A percentile compares a stretch with the other conserved stretches of the same genome.
Conservation (phyloP, 1,284 basidiomycete species). For the Athelia psychrophila region DNA sequence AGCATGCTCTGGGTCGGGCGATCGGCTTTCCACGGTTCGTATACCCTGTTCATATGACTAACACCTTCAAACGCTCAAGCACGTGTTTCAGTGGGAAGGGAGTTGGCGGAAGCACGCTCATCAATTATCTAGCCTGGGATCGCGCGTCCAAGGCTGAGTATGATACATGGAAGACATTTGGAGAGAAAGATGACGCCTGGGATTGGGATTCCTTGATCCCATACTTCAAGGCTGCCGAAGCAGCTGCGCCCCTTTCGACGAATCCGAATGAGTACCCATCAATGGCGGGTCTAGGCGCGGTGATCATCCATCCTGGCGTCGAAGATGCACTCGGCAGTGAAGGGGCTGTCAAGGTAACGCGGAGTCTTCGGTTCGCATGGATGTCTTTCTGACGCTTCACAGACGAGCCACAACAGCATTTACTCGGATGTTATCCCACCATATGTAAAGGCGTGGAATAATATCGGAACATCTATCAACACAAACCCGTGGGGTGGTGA, state of each 20-base stretch:
- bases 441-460: not conserved
- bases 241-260: not conserved
- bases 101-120: conserved; percentile 36
- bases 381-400: not conserved
- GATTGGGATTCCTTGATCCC: conserved; percentile 35
- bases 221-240: conserved; percentile 8
- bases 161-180: conserved; percentile 31
- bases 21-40: not conserved
- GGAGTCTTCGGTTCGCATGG: not conserved
- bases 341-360: not conserved
- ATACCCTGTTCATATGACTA: too few species aligned
- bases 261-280: not conserved
- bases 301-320: not conserved
- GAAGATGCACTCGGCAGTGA: not conserved
- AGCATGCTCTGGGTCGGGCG: not conserved
- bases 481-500: not conserved
- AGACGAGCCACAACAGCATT: not conserved
- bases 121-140: conserved; percentile 30
- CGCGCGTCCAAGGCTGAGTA: conserved; percentile 19
- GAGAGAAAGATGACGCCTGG: conserved; percentile 26
- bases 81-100: conserved; percentile 38
- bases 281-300: not conserved
- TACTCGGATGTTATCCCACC: not conserved
- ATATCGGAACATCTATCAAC: not conserved
- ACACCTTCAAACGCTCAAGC: too few species aligned